These are phyloP conservation scores for Carex scoparia DNA, from an alignment of 176 grass and related monocot species.

Conservation along the genomic window DNA sequence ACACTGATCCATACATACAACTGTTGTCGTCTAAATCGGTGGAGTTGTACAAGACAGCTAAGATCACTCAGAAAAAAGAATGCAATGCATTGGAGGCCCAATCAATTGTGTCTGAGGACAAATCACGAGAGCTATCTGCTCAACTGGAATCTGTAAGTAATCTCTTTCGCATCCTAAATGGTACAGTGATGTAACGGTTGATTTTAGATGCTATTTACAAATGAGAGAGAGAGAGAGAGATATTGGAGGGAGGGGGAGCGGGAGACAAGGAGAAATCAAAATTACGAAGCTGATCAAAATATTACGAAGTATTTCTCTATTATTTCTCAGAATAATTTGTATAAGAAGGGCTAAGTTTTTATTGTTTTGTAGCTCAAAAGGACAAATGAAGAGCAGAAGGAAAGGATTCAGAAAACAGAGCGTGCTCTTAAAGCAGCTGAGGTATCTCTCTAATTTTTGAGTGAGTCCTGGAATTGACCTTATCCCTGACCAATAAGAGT, in stretches of 20 bases:
- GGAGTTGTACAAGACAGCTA: no score
- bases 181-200: background rate
- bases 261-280: background rate
- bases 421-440: conserved; percentile 74
- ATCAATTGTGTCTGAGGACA: conserved; percentile 45
- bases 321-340: background rate
- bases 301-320: background rate
- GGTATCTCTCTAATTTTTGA: conserved; percentile 40
- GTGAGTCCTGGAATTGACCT: background rate
- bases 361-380: conserved; percentile 66
- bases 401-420: conserved; percentile 76
- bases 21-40: no score
- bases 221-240: background rate
- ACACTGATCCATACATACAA: no score
- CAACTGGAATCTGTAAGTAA: conserved; percentile 65
- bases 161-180: background rate
- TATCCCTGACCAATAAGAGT: background rate
- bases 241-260: no score
- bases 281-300: conserved; percentile 16
- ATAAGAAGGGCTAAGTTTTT: background rate
- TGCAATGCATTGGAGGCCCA: conserved; percentile 43
- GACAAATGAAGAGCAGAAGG: conserved; percentile 60
- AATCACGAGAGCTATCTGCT: conserved; percentile 48
- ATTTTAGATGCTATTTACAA: background rate
- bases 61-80: conserved; percentile 25